Base-by-base conservation (phyloP, 2,329 filamentous ascomycete genomes). In the Diplodia mutila region DNA sequence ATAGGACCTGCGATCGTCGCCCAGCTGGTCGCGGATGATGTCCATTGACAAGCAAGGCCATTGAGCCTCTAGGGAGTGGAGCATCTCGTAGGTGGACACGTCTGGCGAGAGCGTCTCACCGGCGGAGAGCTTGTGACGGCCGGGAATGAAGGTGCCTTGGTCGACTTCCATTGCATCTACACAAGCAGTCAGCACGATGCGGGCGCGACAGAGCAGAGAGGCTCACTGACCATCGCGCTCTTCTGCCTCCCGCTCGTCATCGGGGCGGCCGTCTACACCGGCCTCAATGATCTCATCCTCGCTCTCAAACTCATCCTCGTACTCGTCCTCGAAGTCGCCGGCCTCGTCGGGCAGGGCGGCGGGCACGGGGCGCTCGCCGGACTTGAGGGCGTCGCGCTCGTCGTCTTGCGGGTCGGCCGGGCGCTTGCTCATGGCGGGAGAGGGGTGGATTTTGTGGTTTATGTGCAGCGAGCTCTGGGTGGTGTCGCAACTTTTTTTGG, bases 41-140 rank as follows among this genome's bases (percentile, higher is more conserved):
- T 98, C 95, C 80, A 97, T 97, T 1, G 94, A 98, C 18, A 99
- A 86, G 78, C 95, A 99, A 3, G 95, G 95, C 95, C 95, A 99
- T 1, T 93, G 93, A 8, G 94, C 94, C 79, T 91, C 95, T 71
- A 99, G 87, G 69, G 89, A 93, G 84, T 99, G 95, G 69, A 99
- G 88, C 93, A 99, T 96, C 78, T 97, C 91, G 83, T 99, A 99
- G 6, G 94, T 94, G n/a, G 91, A 92, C 68, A 92, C 85, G 80
- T 99, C 95, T 16, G 95, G 94, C 3, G 93, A 89, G 67, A 99
- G 86, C 5, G 93, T 94, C 84, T 98, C 93, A 73, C 93, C 94
- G 14, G 93, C 90, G 71, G 93, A 92, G 70, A 98, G 87, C 82
- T 95, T 94, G 79, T 93, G 93, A 75, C 95, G 89, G 71, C 95